Conservation (phyloP, 2,329 filamentous ascomycete species). For the Phoma sp. region DNA sequence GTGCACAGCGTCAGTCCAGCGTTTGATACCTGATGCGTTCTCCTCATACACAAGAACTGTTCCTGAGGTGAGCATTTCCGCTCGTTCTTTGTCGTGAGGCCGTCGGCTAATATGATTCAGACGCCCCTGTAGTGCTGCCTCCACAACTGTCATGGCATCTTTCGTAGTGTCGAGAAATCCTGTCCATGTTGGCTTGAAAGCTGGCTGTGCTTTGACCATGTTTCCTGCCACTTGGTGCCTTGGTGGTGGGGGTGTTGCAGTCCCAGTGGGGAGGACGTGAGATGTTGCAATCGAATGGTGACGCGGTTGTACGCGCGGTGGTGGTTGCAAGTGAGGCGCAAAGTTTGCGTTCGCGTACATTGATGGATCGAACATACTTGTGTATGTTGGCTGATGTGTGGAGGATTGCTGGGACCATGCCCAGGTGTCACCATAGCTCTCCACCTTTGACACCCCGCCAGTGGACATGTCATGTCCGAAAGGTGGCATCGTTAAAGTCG, state of each 20-base stretch:
- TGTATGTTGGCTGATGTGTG: conserved; percentile 32
- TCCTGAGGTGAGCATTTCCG: conserved; percentile 79
- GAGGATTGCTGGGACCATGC: conserved; percentile 41
- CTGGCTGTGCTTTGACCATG: conserved; percentile 48
- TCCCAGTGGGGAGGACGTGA: conserved; percentile 32
- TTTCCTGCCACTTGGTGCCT: conserved; percentile 37
- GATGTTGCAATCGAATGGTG: conserved; percentile 44
- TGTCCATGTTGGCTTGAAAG: conserved; percentile 69
- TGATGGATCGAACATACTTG: conserved; percentile 41
- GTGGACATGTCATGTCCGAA: conserved; percentile 46
- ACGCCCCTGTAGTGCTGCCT: conserved; percentile 75
- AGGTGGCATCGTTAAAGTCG: conserved; percentile 46
- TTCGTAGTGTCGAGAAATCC: conserved; percentile 73
- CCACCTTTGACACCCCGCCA: conserved; percentile 43
- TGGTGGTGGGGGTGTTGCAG: conserved; percentile 39
- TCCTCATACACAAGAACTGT: conserved; percentile 93
- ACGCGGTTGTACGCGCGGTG: conserved; percentile 31
- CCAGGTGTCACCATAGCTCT: conserved; percentile 44
- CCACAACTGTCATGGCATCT: conserved; percentile 82
- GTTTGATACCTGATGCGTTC: conserved; percentile 86
- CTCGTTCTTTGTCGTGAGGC: conserved; percentile 84
- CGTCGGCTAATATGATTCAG: conserved; percentile 80
- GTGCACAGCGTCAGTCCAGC: conserved; percentile 90
- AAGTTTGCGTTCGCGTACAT: conserved; percentile 39
- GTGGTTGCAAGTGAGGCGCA: conserved; percentile 27